Conservation (phyloP, 805 yeast genomes). For the Kodamaea neixiangensis region DNA sequence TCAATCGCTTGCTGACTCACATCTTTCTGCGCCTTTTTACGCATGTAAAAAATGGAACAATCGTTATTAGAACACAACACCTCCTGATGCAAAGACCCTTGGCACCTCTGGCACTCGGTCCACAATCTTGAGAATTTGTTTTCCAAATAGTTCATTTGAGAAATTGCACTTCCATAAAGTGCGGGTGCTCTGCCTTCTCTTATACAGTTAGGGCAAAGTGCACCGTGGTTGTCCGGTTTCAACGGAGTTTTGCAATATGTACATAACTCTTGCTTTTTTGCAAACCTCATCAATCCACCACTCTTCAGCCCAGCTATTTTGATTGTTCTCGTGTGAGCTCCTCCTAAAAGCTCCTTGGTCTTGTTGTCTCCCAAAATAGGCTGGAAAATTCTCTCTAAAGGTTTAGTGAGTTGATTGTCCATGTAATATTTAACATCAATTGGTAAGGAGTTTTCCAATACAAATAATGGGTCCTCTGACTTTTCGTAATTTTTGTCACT, state of each 20-base stretch:
- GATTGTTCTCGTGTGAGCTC: constrained; percentile 81
- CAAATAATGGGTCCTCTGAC: constrained; percentile 95
- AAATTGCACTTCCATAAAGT: constrained; percentile 77
- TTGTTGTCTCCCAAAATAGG: constrained; percentile 88
- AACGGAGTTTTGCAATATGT: constrained; percentile 86
- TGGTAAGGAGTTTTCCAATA: constrained; percentile 86
- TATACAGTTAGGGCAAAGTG: constrained; percentile 79
- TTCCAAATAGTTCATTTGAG: constrained; percentile 78
- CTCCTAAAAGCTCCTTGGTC: constrained; percentile 78
- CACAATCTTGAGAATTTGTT: constrained; percentile 83
- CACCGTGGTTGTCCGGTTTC: constrained; percentile 58
- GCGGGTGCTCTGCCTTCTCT: constrained; percentile 62
- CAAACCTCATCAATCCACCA: constrained; percentile 90
- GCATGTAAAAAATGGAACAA: constrained; percentile 97
- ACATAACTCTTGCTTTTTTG: constrained; percentile 85
- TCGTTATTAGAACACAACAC: constrained; percentile 94
- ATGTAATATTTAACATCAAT: constrained; percentile 93
- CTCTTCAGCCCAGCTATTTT: constrained; percentile 71
- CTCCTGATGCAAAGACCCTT: constrained; percentile 93
- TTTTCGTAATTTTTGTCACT: constrained; percentile 90
- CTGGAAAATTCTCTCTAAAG: constrained; percentile 88
- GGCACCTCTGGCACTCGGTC: constrained; percentile 98
- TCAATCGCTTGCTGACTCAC: constrained; percentile 57
- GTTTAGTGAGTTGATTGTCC: constrained; percentile 91
- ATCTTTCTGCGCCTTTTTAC: constrained; percentile 83